Base-by-base conservation (phyloP, 73 alveolate species). In the Paramecium sonneborni region DNA sequence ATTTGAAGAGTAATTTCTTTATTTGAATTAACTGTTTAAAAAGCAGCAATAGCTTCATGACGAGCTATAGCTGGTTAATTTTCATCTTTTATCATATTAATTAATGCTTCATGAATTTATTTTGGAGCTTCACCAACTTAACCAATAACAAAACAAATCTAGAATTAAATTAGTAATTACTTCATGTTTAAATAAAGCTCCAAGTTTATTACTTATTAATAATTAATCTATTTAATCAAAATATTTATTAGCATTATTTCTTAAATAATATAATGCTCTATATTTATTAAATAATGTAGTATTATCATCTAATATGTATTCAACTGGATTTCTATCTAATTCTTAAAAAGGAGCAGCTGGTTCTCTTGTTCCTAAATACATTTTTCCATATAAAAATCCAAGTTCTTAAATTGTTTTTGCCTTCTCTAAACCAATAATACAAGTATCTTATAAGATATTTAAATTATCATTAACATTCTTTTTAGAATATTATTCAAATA, bases 21-120 rank as follows among this genome's bases (percentile, higher is more conserved):
- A 69, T 39, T 76, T 5, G 88, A 21, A 39, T 38, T 76, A 3
- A 76, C 69, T 10, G 88, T 76, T 21, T 76, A 41, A 23, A 76
- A 76, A 0, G 88, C 88, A 20, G 88, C 88, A 38, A 76, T 38
- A 15, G 88, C 88, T 15, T 76, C 88, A 76, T 76, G 88, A n/a
- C 88, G 38, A 35, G 69, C 88, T 2, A 76, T 76, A 3, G 88
- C 70, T 20, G 88, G 88, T 5, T 8, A 8, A 41, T 46, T 23
- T 12, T 38, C 41, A 46, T 79, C 90, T 9, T 23, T 26, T 10
- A 39, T 43, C 24, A 79, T 43, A 9, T 79, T 34, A 39, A 43
- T 79, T 5, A 79, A 24, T 12, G 90, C 24, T 18, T 79, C 37
- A 23, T 43, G 55, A 0, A 79, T 34, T 18, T 79, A 21, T 23